Evolutionary conservation across 1,284 basidiomycete species (phyloP).

Genomic region (Phlebopus sp.): DNA sequence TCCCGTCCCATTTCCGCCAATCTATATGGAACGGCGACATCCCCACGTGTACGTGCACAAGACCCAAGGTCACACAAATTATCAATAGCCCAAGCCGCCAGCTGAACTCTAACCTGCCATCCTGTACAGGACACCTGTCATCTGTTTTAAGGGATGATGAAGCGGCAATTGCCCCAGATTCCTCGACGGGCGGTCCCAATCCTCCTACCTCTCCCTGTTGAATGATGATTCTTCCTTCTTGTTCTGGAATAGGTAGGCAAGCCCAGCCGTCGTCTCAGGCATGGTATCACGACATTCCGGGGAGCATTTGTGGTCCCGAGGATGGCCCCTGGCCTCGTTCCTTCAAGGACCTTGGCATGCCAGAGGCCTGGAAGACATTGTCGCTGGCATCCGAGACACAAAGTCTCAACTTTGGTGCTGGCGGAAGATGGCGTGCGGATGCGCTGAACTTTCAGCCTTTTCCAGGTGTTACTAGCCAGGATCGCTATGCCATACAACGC

Average conservation of each 20-base stretch:
- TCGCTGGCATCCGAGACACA: constrained; percentile 49
- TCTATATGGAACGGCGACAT: constrained; percentile 8
- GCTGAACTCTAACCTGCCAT: constrained; percentile 18
- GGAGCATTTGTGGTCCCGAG: constrained; percentile 54
- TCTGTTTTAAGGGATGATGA: constrained; percentile 28
- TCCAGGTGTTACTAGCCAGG: constrained; percentile 46
- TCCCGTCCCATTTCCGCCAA: constrained; percentile 6
- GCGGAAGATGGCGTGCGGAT: constrained; percentile 46
- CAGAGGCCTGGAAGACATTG: constrained; percentile 49
- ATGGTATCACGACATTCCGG: constrained; percentile 52
- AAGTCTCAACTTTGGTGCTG: constrained; percentile 37
- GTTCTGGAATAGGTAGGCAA: constrained; percentile 20
- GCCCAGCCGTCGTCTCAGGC: constrained; percentile 37
- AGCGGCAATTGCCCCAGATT: constrained; percentile 7
- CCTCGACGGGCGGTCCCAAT: not conserved
- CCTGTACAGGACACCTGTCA: constrained; percentile 28
- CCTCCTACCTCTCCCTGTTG: constrained; percentile 3
- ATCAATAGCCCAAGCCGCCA: constrained; percentile 24
- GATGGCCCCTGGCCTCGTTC: constrained; percentile 61
- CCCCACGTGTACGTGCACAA: constrained; percentile 28
- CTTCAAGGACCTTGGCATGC: constrained; percentile 46
- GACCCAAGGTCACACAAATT: constrained; percentile 17
- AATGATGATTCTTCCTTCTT: constrained; percentile 21
- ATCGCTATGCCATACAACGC: constrained; percentile 58
- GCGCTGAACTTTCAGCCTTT: constrained; percentile 64